A percentile compares a stretch with the other conserved stretches of the same genome.
Conservation (phyloP, 2,329 filamentous ascomycete species). For the Neopestalotiopsis sp. region DNA sequence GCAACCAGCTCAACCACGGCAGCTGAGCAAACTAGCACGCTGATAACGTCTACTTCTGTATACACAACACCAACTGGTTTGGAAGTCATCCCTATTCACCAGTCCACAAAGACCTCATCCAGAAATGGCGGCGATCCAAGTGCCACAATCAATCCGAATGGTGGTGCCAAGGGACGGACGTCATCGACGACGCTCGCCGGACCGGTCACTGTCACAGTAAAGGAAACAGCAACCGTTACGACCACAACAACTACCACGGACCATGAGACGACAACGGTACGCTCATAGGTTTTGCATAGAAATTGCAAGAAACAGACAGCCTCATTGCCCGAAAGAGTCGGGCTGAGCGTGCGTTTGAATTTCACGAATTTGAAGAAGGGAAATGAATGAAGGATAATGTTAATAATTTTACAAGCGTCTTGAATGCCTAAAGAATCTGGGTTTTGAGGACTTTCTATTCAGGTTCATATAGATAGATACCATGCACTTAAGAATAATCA, state of each 20-base stretch:
- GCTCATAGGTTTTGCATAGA: conserved; percentile 7
- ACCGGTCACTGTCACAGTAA: conserved; percentile 26
- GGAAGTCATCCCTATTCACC: conserved; percentile 14
- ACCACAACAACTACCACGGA: conserved; percentile 24
- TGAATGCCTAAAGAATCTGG: not conserved
- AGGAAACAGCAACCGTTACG: conserved; percentile 28
- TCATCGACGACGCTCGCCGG: not conserved
- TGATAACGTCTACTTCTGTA: conserved; percentile 15
- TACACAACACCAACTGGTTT: conserved; percentile 12
- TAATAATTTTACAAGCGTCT: not conserved
- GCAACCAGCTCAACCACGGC: conserved; percentile 21
- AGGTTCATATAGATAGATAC: not conserved
- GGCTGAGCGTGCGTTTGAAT: not conserved
- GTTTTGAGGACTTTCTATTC: not conserved
- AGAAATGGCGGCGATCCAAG: not conserved
- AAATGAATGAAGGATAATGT: not conserved
- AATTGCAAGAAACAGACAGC: not conserved
- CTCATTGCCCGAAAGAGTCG: not conserved
- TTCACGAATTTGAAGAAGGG: not conserved
- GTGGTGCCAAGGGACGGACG: conserved; percentile 15
- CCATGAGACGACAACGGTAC: conserved; percentile 23
- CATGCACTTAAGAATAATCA: no score
- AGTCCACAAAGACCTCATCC: not conserved
- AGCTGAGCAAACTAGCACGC: conserved; percentile 12
- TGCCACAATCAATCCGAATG: not conserved